These are phyloP conservation scores for Geotrichum histeridarum DNA, from an alignment of 1,139 yeast genomes.

Conservation along the genomic window DNA sequence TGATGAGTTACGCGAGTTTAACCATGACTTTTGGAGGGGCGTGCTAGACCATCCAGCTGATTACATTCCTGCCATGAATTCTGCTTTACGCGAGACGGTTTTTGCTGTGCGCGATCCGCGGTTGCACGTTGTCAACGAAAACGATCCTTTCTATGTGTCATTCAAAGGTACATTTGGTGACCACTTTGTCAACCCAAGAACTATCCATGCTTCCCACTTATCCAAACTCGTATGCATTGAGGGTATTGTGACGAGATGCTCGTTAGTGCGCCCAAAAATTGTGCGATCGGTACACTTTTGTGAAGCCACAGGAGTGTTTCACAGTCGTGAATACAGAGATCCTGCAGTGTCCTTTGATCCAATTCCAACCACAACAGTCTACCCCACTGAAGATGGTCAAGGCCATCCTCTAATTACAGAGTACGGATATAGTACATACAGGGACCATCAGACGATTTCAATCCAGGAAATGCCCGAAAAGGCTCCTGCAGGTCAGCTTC, in stretches of 20 bases:
- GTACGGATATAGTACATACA: conserved; percentile 86
- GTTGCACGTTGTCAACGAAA: conserved; percentile 48
- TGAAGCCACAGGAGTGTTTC: conserved; percentile 75
- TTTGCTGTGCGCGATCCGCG: conserved; percentile 43
- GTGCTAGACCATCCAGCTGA: conserved; percentile 74
- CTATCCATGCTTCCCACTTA: conserved; percentile 68
- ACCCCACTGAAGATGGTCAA: conserved; percentile 89
- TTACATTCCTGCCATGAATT: conserved; percentile 81
- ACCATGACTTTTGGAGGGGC: conserved; percentile 74
- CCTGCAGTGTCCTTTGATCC: conserved; percentile 90
- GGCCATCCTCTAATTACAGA: conserved; percentile 87
- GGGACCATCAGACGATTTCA: conserved; percentile 90
- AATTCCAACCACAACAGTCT: conserved; percentile 75
- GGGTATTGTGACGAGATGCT: conserved; percentile 93
- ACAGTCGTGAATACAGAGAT: conserved; percentile 88
- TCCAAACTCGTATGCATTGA: conserved; percentile 84
- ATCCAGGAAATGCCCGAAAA: conserved; percentile 98
- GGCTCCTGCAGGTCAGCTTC: conserved; percentile 97
- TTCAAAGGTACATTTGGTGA: conserved; percentile 91
- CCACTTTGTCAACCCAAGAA: conserved; percentile 81
- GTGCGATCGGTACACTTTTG: conserved; percentile 92
- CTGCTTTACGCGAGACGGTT: conserved; percentile 76
- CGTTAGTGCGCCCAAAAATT: conserved; percentile 87
- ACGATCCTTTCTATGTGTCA: conserved; percentile 67
- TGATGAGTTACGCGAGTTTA: conserved; percentile 85